A percentile compares a stretch with the other conserved stretches of the same genome.
Evolutionary conservation across 345 rosid genomes (phyloP).

Genomic region (Raphanus raphanistrum): DNA sequence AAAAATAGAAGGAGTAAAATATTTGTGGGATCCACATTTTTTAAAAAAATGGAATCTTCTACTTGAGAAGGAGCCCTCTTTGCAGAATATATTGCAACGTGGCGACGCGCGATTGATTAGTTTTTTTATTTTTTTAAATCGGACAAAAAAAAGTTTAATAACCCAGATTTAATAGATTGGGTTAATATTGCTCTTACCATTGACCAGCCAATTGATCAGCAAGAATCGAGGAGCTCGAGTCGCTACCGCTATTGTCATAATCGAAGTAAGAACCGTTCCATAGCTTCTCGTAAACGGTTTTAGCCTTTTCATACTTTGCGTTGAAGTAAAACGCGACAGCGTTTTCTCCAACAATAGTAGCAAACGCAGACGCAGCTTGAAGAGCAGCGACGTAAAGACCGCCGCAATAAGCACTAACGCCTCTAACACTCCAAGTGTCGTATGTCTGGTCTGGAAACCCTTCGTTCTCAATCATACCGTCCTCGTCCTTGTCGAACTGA

Average conservation of each 20-base stretch:
- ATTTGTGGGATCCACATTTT: too few relatives aligned
- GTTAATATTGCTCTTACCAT: slow-evolving; percentile 37
- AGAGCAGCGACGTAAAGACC: slow-evolving; percentile 85
- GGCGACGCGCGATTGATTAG: too few relatives aligned
- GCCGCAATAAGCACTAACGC: slow-evolving; percentile 72
- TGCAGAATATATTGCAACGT: too few relatives aligned
- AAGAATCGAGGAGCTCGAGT: slow-evolving; percentile 59
- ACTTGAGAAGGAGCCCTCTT: too few relatives aligned
- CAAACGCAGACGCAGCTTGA: slow-evolving; percentile 77
- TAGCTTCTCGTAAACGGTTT: slow-evolving; percentile 51
- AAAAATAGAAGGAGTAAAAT: too few relatives aligned
- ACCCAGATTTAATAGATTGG: too few relatives aligned
- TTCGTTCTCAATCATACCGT: slow-evolving; percentile 83
- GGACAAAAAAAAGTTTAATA: too few relatives aligned
- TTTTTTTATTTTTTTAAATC: too few relatives aligned
- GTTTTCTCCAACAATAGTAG: slow-evolving; percentile 53
- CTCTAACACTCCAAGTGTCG: slow-evolving; percentile 66
- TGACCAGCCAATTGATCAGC: slow-evolving; percentile 87
- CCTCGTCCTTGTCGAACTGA: slow-evolving; percentile 77
- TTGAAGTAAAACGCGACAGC: slow-evolving; percentile 53
- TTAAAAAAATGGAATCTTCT: too few relatives aligned
- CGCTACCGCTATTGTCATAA: slow-evolving; percentile 53
- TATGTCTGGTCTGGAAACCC: slow-evolving; percentile 88
- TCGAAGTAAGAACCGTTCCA: slow-evolving; percentile 89
- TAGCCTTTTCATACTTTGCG: slow-evolving; percentile 64